Evolutionary conservation across 768 basidiomycete genomes (phyloP), one percentile per base, ranked within the genome.

Genomic region (Heimioporus sp.): DNA sequence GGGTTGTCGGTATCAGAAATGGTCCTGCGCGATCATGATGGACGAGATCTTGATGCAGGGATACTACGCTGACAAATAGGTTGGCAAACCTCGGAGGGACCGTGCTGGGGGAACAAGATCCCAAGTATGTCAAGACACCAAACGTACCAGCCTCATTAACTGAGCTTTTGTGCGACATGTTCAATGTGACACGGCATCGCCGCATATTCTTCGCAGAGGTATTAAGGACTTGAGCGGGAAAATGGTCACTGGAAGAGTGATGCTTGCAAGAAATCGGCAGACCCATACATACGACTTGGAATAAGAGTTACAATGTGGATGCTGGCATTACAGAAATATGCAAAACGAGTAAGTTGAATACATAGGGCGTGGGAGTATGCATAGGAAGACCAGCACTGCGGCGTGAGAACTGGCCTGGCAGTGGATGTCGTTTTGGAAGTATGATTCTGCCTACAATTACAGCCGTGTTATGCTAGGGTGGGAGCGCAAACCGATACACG

Each of bases 361-460:
- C 53, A 53, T 63, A 54, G 11, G 31, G 39, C 31, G 11, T 32
- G 52, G 24, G 24, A 28, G 35, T 28, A 43, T 35, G 50, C 43
- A 53, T 46, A 9, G 35, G 5, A 28, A 6, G 24, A 5, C 24
- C 24, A 28, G 35, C 15, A 35, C 43, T 12, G 28, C n/a, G 30
- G 17, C 48, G 35, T 58, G 59, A 36, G 52, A 58, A 37, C 17
- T 13, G 21, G 24, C 24, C n/a, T n/a, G n/a, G n/a, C n/a, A n/a
- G n/a, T 28, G 38, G 45, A 38, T 35, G 49, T 37, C 40, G 46
- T 30, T 47, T 24, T 60, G 49, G 50, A 44, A 51, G 51, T 49
- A 54, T 30, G 49, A 51, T 54, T 63, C 41, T 65, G 49, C 45
- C 49, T 60, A 66, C 58, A 56, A 56, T 45, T 56, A 64, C 59